phyloP scores from a whole-genome alignment of 176 grass and related monocot genomes.

The Triticum turgidum region DNA sequence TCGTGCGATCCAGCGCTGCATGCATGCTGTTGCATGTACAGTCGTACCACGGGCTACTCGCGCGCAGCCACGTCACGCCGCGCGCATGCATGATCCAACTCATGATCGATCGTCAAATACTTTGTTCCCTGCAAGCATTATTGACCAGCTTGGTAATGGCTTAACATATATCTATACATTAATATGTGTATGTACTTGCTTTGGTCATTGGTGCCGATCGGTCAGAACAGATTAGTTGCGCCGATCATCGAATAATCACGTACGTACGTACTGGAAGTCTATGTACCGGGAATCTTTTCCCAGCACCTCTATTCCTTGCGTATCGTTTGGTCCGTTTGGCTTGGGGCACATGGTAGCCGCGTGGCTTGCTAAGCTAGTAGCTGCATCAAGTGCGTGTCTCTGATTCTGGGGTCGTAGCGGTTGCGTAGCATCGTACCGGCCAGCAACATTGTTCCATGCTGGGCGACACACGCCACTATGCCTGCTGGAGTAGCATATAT shows the following conservation, averaged over 20 bases:
- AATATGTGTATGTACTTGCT: background rate
- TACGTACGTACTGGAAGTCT: background rate
- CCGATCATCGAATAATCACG: background rate
- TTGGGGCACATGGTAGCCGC: background rate
- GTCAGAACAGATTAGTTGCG: background rate
- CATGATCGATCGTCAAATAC: background rate
- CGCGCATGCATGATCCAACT: conserved; percentile 29
- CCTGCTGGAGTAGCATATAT: background rate
- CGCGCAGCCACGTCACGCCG: background rate
- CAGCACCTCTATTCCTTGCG: background rate
- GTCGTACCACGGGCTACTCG: too few relatives aligned
- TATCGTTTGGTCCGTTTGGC: background rate
- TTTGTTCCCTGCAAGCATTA: background rate
- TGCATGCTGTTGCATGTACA: background rate
- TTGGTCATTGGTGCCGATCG: background rate
- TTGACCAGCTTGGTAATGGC: background rate
- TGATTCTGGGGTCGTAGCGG: background rate
- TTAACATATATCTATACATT: background rate
- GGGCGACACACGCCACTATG: conserved; percentile 20
- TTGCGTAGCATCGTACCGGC: background rate
- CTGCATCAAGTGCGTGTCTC: conserved; percentile 17
- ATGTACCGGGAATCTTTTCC: background rate
- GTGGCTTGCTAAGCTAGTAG: background rate
- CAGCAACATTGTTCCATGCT: conserved; percentile 17
- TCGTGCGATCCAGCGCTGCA: background rate